phyloP scores from a whole-genome alignment of 2,329 filamentous ascomycete genomes.

The Aurifilum marmelostoma region DNA sequence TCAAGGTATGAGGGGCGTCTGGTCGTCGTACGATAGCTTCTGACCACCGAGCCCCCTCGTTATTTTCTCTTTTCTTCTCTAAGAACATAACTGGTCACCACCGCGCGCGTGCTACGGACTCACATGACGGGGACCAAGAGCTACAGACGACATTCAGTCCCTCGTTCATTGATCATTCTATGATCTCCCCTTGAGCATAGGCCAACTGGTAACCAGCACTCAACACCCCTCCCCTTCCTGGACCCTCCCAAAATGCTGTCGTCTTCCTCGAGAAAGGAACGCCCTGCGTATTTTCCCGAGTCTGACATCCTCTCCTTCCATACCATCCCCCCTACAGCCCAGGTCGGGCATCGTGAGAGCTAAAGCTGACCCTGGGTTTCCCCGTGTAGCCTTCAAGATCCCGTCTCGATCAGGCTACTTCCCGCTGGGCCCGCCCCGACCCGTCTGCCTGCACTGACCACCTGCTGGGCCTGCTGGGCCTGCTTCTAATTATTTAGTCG shows the following conservation, averaged over 20 bases:
- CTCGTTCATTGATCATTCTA: background rate
- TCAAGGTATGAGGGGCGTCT: background rate
- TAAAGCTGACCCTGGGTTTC: background rate
- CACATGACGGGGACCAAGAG: background rate
- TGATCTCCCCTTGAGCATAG: background rate
- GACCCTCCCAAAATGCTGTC: background rate
- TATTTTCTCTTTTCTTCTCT: no score
- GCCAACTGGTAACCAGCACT: background rate
- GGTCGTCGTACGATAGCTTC: background rate
- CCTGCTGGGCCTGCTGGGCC: background rate
- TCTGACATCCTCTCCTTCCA: background rate
- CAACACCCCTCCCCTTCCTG: background rate
- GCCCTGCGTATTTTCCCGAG: background rate
- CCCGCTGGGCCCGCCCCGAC: background rate
- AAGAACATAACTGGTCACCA: background rate
- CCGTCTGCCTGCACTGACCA: background rate
- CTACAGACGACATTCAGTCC: background rate
- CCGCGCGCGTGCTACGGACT: background rate
- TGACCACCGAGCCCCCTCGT: background rate
- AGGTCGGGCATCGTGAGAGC: background rate
- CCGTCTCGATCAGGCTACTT: background rate
- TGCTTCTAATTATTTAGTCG: background rate
- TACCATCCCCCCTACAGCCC: background rate
- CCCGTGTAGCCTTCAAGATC: background rate
- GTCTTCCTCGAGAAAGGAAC: background rate